Percentiles rank a stretch among this genome's conserved stretches.
phyloP scores from a whole-genome alignment of 345 rosid genomes.

The Murraya paniculata region DNA sequence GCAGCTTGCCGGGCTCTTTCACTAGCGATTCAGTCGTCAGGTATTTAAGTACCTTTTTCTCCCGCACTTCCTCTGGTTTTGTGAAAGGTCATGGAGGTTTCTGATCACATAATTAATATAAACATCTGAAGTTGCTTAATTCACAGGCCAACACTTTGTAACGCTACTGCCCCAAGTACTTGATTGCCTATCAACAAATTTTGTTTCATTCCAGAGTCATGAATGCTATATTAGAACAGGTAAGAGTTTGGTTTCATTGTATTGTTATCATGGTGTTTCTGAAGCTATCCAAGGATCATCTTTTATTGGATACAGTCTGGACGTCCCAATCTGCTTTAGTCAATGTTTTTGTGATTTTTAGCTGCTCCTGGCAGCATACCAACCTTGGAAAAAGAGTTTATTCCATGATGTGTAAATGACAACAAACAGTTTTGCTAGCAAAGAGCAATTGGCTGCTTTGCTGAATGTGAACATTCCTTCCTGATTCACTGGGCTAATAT shows the following conservation, averaged over 20 bases:
- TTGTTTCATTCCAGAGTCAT: conserved; percentile 71
- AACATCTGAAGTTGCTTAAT: conserved; percentile 25
- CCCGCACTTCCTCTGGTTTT: not conserved
- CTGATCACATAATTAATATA: conserved; percentile 6
- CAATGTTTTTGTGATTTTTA: not conserved
- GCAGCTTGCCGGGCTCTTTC: conserved; percentile 96
- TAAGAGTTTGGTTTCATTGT: conserved; percentile 20
- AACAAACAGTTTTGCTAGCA: not conserved
- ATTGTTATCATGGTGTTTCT: not conserved
- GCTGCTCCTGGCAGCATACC: not conserved
- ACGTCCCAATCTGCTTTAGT: not conserved
- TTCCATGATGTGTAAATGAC: not conserved
- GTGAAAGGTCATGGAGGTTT: conserved; percentile 15
- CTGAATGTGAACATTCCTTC: not conserved
- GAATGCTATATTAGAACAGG: conserved; percentile 94
- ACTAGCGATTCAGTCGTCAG: conserved; percentile 87
- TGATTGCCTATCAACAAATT: conserved; percentile 82
- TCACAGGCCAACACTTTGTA: conserved; percentile 82
- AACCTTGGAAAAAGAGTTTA: not conserved
- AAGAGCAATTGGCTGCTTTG: not conserved
- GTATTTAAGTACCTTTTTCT: conserved; percentile 35
- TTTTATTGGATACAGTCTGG: not conserved
- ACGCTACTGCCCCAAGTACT: conserved; percentile 70
- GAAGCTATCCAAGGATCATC: conserved; percentile 5
- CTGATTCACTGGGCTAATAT: not conserved